phyloP scores from a whole-genome alignment of 225 moss, liverwort and hornwort genomes.

The Polytrichum formosum region DNA sequence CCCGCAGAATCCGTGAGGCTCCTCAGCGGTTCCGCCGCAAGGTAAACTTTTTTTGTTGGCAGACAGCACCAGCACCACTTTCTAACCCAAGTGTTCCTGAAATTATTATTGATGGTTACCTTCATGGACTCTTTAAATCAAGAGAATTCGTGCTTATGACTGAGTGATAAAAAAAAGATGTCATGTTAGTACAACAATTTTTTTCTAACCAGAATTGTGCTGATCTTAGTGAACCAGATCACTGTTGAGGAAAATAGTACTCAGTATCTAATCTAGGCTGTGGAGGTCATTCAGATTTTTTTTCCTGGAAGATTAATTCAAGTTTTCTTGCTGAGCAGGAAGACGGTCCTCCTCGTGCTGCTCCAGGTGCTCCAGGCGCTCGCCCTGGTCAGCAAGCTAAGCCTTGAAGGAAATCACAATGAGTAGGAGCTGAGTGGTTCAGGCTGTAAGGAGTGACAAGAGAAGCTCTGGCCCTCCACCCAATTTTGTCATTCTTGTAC shows the following conservation, averaged over 20 bases:
- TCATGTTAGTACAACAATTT: not conserved
- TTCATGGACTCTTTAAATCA: not conserved
- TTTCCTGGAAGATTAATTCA: not conserved
- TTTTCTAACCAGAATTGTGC: not conserved
- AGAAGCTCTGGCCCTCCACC: no score
- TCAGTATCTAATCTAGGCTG: not conserved
- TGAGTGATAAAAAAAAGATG: not conserved
- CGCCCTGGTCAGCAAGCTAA: slow-evolving; percentile 36
- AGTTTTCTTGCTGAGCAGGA: slow-evolving; percentile 21
- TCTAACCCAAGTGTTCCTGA: no score
- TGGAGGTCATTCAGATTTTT: not conserved
- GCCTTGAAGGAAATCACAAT: slow-evolving; percentile 12
- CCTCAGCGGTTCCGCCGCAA: slow-evolving; percentile 86
- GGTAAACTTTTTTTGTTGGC: slow-evolving; percentile 25
- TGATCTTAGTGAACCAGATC: not conserved
- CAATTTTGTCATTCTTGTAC: no score
- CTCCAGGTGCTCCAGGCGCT: slow-evolving; percentile 49
- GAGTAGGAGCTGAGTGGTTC: slow-evolving; percentile 2
- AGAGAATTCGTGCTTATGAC: not conserved
- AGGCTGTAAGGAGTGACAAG: not conserved
- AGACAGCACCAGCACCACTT: no score
- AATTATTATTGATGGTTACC: not conserved
- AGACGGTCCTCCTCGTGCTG: slow-evolving; percentile 43
- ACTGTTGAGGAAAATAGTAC: not conserved
- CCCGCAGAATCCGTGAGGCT: slow-evolving; percentile 82